Conservation (phyloP, 805 yeast genomes). For the Tetrapisispora pingtungensis region DNA sequence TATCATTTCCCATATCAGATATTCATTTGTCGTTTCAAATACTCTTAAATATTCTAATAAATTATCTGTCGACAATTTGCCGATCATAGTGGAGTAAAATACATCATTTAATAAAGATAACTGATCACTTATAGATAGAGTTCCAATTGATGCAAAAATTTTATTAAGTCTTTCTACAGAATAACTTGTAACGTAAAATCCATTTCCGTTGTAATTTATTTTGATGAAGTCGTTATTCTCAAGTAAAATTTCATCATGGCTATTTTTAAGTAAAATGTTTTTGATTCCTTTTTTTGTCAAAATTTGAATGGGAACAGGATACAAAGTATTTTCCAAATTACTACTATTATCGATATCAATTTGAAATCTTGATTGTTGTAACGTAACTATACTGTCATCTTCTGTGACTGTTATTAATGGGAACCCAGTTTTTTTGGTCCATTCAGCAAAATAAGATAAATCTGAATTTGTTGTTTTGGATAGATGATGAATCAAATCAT, state of each 20-base stretch:
- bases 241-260: constrained; percentile 37
- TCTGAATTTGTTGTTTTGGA: constrained; percentile 61
- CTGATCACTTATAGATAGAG: constrained; percentile 63
- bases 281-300: constrained; percentile 50
- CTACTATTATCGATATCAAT: constrained; percentile 62
- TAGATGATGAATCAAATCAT: constrained; percentile 67
- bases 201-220: constrained; percentile 62
- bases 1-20: constrained; percentile 60
- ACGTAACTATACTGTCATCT: constrained; percentile 38
- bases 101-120: constrained; percentile 73
- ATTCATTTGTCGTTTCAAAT: constrained; percentile 52
- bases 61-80: constrained; percentile 51
- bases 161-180: constrained; percentile 58
- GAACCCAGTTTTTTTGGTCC: constrained; percentile 74
- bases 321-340: constrained; percentile 61
- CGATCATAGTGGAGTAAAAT: constrained; percentile 58
- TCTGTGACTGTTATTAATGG: constrained; percentile 64
- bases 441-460: constrained; percentile 63
- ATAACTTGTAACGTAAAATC: constrained; percentile 67
- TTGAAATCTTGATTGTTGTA: constrained; percentile 64
- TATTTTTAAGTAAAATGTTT: constrained; percentile 44
- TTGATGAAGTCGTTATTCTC: constrained; percentile 44
- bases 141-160: constrained; percentile 47
- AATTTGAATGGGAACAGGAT: constrained; percentile 59
- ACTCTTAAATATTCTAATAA: constrained; percentile 48